Conservation (phyloP, 805 yeast species). For the Komagataella kurtzmanii region DNA sequence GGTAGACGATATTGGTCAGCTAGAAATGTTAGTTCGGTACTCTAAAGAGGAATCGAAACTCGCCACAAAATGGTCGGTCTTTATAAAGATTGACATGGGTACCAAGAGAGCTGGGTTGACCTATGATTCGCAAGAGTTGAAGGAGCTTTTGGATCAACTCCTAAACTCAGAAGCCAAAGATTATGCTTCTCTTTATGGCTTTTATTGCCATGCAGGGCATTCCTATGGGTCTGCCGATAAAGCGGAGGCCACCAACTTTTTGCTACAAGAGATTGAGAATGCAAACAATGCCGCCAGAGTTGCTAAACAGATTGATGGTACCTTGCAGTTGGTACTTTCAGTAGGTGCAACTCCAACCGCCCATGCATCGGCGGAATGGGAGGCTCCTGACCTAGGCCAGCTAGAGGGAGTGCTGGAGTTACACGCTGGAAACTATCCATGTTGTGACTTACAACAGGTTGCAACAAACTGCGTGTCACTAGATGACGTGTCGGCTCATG, state of each 20-base stretch:
- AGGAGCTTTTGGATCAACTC: slow-evolving; percentile 18
- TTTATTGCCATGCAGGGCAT: slow-evolving; percentile 74
- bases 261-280: slow-evolving; percentile 43
- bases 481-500: slow-evolving; percentile 33
- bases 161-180: slow-evolving; percentile 14
- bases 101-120: slow-evolving; percentile 53
- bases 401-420: slow-evolving; percentile 39
- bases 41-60: slow-evolving; percentile 10
- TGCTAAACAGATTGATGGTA: slow-evolving; percentile 22
- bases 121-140: slow-evolving; percentile 20
- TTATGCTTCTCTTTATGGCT: slow-evolving; percentile 40
- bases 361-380: slow-evolving; percentile 31
- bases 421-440: slow-evolving; percentile 74
- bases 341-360: slow-evolving; percentile 81
- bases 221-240: slow-evolving; percentile 38
- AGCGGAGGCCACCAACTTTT: slow-evolving; percentile 29
- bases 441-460: slow-evolving; percentile 68
- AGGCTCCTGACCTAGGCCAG: slow-evolving; percentile 8
- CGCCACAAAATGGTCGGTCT: slow-evolving; percentile 41
- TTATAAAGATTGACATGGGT: slow-evolving; percentile 61
- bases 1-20: slow-evolving; percentile 48
- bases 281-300: slow-evolving; percentile 39
- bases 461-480: slow-evolving; percentile 45
- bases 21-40: slow-evolving; percentile 30
- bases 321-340: slow-evolving; percentile 34